Conservation (phyloP, 2,329 filamentous ascomycete species). For the Curvularia verruculosa region DNA sequence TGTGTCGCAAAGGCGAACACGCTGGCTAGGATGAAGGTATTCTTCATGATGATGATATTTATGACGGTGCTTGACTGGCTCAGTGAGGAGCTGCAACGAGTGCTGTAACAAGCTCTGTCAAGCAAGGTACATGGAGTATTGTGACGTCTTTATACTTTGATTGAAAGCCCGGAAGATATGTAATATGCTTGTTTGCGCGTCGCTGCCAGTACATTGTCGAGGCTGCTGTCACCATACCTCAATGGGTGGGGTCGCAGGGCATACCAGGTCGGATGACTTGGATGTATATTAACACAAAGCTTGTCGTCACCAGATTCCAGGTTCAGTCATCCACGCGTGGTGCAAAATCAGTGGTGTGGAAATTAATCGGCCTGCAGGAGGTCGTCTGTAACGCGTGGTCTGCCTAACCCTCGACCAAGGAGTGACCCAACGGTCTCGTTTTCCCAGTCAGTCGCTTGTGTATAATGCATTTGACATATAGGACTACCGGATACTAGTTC, state of each 20-base stretch:
- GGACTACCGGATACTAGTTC: constrained; percentile 12
- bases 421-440: neutral
- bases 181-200: constrained; percentile 1
- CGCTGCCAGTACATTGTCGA: neutral
- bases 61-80: neutral
- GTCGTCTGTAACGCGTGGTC: constrained; percentile 5
- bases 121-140: neutral
- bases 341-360: constrained; percentile 8
- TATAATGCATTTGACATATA: constrained; percentile 11
- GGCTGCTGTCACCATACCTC: neutral
- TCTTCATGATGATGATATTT: constrained; percentile 9
- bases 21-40: constrained; percentile 6
- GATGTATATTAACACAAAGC: constrained; percentile 15
- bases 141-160: constrained; percentile 6
- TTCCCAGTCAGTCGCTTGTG: constrained; percentile 1
- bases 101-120: neutral
- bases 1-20: constrained; percentile 38
- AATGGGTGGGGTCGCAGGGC: neutral
- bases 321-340: constrained; percentile 5
- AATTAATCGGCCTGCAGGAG: constrained; percentile 7
- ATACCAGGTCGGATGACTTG: constrained; percentile 13
- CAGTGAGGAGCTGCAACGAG: neutral
- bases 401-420: neutral
- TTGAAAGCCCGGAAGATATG: neutral
- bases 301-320: constrained; percentile 13